Base-by-base conservation (phyloP, 2,329 filamentous ascomycete species). In the Aspergillus tamarii region DNA sequence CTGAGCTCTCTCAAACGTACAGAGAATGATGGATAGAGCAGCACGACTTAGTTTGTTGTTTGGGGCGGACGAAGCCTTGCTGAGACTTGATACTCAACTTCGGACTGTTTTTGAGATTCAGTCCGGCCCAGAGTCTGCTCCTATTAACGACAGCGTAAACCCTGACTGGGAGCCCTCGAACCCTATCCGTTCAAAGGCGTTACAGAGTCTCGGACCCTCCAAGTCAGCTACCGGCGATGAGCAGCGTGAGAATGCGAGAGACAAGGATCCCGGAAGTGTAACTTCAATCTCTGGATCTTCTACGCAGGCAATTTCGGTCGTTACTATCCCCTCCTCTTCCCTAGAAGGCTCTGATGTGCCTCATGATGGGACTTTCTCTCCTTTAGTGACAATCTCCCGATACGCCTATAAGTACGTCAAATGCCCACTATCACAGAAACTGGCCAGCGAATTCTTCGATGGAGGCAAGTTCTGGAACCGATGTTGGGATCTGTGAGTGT, bases 401-500 rank as follows among this genome's bases (percentile, higher is more conserved):
- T 81, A 78, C 58, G 80, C 81, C 4, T 82, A 82, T 71, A 80
- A 76, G 61, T 79, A 77, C 63, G 68, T 83, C 52, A 64, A 66
- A 57, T 72, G 74, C 11, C 66, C 76, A 5, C 61, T 71, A 14
- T 69, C 73, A 32, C 73, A 79, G 55, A 61, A 53, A 28, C 75
- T 82, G 41, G 77, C 78, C 6, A 68, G 71, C 39, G 67, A 61
- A 10, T 82, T 80, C 65, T 83, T 83, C 61, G 76, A 77, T 21
- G 66, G 62, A 7, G 78, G 77, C 2, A 76, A 82, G 59, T 81
- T 83, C 67, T 86, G 85, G 70, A 77, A 81, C 2, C 84, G 87
- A 63, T 72, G 81, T 12, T 97, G 93, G 93, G 88, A 94, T 66
- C 80, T 96, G 91, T 95, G 82, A 84, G 89, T 83, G 4, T 62